Evolutionary conservation across 371 early-diverging fungal species (phyloP).

Genomic region (Syncephalastrum sp.): DNA sequence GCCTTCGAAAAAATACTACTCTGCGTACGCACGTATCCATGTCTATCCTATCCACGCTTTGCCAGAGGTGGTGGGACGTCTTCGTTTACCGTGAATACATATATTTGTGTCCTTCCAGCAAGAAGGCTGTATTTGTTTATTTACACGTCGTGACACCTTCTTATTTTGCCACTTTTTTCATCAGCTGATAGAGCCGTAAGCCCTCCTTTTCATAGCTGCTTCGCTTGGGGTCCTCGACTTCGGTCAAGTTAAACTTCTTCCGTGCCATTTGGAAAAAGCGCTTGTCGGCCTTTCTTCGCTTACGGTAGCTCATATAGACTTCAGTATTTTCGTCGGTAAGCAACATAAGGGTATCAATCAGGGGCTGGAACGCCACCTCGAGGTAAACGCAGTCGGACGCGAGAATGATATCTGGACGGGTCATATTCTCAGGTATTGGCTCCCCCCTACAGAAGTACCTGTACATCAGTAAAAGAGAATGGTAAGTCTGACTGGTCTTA

Average conservation of each 20-base stretch:
- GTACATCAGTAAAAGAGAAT: not conserved
- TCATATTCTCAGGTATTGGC: conserved; percentile 14
- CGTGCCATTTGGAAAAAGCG: conserved; percentile 44
- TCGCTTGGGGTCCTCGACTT: conserved; percentile 39
- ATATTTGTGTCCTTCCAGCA: too few species aligned
- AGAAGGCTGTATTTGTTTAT: too few species aligned
- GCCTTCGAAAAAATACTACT: too few species aligned
- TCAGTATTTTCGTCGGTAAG: conserved; percentile 28
- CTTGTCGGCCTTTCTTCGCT: conserved; percentile 50
- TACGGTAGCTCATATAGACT: conserved; percentile 40
- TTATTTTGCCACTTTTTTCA: conserved; percentile 17
- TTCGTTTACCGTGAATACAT: too few species aligned
- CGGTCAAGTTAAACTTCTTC: conserved; percentile 36
- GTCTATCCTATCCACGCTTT: too few species aligned
- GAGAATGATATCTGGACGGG: conserved; percentile 35
- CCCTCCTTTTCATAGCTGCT: conserved; percentile 19
- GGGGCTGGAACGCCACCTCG: conserved; percentile 43
- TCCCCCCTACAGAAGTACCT: conserved; percentile 30
- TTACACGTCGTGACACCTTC: too few species aligned
- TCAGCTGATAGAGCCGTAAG: conserved; percentile 30
- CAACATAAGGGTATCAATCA: conserved; percentile 35
- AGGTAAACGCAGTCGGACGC: conserved; percentile 53
- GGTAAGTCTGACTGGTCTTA: conserved; percentile 10
- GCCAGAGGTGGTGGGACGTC: too few species aligned
- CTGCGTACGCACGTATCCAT: too few species aligned